Evolutionary conservation across 2,329 filamentous ascomycete genomes (phyloP), one percentile per base, ranked within the genome.

Genomic region (Alternaria sp.): DNA sequence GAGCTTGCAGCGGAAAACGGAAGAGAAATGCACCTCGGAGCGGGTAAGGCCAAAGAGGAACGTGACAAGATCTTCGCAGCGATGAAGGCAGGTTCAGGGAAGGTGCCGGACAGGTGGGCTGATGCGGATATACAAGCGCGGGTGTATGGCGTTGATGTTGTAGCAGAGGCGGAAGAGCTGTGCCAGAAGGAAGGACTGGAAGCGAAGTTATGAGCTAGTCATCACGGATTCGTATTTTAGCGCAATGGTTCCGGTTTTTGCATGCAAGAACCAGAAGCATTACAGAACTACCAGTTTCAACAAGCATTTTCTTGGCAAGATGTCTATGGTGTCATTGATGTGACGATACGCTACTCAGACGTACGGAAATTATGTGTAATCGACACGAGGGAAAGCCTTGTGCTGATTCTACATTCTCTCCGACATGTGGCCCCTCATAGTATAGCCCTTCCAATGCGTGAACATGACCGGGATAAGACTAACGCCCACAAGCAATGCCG

Each of bases 21-120:
- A 3, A 75, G 83, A 24, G 80, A 79, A 1, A 73, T 88, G 76
- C 86, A 88, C 75, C 71, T 88, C 22, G 86, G 86, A 2, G 83
- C 85, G 5, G 86, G 86, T 5, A 83, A 82, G 38, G 86, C 85
- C 7, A 87, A 88, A 77, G 84, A 86, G 67, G 84, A 87, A 73
- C 77, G 86, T 5, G 86, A 88, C 64, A 83, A 80, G 72, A 79
- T 83, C 52, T 88, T 88, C 55, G 83, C 78, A 2, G 81, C 79
- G 11, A 60, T 83, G 58, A 83, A 81, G 70, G 68, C 73, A 9
- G 79, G 78, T 0, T 77, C 75, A 6, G 81, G 80, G 1, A 77
- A 77, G 30, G 81, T 84, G 49, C 83, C 83, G 8, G 83, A 85
- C 62, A 83, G 82, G 69, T 85, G 83, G 83, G 83, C 82, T 8